These are phyloP conservation scores for Notholithocarpus densiflorus DNA, from an alignment of 306 rosid genomes.

Conservation along the genomic window DNA sequence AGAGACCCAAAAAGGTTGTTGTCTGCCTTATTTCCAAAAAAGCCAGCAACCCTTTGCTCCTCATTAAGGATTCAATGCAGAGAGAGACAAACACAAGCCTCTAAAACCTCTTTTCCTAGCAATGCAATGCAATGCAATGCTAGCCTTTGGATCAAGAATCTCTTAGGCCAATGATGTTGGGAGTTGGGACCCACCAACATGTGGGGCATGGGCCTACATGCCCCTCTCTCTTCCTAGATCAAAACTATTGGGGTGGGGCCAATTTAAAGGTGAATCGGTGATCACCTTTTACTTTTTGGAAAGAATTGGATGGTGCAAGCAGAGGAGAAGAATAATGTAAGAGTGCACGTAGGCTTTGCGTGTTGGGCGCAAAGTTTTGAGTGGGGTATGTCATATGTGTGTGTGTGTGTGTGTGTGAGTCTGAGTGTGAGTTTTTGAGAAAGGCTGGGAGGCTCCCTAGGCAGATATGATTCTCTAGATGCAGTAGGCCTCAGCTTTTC, in stretches of 20 bases:
- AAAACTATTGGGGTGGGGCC: neutral
- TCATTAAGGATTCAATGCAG: conserved; percentile 34
- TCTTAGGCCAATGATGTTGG: conserved; percentile 6
- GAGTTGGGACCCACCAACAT: conserved; percentile 2
- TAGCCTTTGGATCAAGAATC: conserved; percentile 34
- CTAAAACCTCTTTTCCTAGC: conserved; percentile 4
- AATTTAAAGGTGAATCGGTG: neutral
- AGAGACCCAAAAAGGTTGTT: conserved; percentile 34
- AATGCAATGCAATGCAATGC: conserved; percentile 8
- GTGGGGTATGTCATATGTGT: conserved; percentile 34
- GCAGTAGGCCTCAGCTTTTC: conserved; percentile 34
- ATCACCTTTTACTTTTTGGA: neutral
- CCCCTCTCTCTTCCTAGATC: neutral
- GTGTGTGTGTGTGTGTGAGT: conserved; percentile 6
- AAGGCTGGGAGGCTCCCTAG: conserved; percentile 33
- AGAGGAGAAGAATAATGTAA: conserved; percentile 44
- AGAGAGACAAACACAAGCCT: conserved; percentile 30
- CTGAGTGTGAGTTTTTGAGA: conserved; percentile 18
- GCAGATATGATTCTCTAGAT: conserved; percentile 65
- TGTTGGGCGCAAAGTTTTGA: conserved; percentile 59
- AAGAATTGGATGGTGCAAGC: conserved; percentile 29
- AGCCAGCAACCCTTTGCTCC: conserved; percentile 27
- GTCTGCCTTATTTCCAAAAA: conserved; percentile 56
- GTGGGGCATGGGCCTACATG: neutral
- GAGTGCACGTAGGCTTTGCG: conserved; percentile 86